Conservation (phyloP, 768 basidiomycete genomes). For the Leucosporidium scottii region DNA sequence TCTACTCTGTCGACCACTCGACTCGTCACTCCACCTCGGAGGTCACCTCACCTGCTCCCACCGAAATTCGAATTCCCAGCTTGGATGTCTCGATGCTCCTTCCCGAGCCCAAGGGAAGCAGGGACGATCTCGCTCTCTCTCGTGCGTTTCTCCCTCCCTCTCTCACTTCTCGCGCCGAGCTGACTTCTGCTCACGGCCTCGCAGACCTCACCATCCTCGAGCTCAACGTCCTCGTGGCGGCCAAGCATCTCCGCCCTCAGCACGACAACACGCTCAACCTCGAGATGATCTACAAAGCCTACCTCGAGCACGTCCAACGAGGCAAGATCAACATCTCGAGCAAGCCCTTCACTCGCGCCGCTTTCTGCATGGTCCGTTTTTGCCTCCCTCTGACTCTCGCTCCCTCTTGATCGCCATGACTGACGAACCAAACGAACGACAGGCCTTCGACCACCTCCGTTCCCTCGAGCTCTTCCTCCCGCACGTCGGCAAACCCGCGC, state of each 20-base stretch:
- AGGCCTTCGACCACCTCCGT: constrained; percentile 28
- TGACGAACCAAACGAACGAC: no score
- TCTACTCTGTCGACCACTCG: constrained; percentile 5
- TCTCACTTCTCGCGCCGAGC: neutral
- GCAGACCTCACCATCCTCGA: constrained; percentile 67
- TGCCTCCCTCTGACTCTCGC: neutral
- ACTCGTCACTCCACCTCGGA: neutral
- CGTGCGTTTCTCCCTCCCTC: neutral
- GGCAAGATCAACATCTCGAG: constrained; percentile 1
- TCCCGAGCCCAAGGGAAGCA: neutral
- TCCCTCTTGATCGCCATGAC: no score
- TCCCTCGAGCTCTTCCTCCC: constrained; percentile 26
- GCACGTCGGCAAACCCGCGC: neutral
- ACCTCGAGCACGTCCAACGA: constrained; percentile 33
- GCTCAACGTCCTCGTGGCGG: constrained; percentile 63
- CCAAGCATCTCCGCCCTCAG: constrained; percentile 63
- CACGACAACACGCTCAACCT: constrained; percentile 80
- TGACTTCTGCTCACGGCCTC: neutral
- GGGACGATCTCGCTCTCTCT: neutral
- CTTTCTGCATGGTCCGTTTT: constrained; percentile 6
- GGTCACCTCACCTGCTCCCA: neutral
- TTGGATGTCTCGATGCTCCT: neutral
- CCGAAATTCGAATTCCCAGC: neutral
- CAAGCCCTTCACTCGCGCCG: constrained; percentile 3
- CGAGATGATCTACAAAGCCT: constrained; percentile 72